Base-by-base conservation (phyloP, 108 stramenopile genomes). In the Epithemia pelagica region DNA sequence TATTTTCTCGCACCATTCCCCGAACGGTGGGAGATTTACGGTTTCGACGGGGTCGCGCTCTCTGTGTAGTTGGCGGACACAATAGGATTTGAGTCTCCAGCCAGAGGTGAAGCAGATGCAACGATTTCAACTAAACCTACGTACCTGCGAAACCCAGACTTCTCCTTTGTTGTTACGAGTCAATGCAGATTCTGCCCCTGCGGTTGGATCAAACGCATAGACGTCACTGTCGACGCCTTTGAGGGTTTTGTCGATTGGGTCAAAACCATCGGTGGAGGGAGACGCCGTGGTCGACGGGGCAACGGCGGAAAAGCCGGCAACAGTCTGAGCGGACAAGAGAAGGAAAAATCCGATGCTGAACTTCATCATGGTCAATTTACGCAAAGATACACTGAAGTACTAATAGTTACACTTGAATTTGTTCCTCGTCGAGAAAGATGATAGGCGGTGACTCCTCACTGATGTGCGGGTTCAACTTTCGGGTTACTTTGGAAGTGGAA, bases 1-100 rank as follows among this genome's bases (percentile, higher is more conserved):
- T 87, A 68, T 81, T 92, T 73, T 98, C 97, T n/a, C 95, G 82
- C 10, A 98, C 95, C 95, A 98, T 96, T 55, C 79, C 76, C 23
- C 97, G 91, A 52, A 98, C 73, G 30, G 91, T 86, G 22, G 93
- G 74, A 53, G 80, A 92, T 85, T 98, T 98, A 8, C 96, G 87
- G 82, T 97, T 98, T 30, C 97, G 91, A 63, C 97, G 89, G 53
- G 97, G 96, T 8, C 96, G 89, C 26, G 85, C 80, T 65, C 91
- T 69, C 81, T 90, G 54, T 15, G n/a, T 1, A 54, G 28, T 19
- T n/a, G 5, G 24, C 3, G 30, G 2, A 27, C 22, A 58, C 5
- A 27, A n/a, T 7, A 7, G 56, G 56, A 15, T 18, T 2, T n/a
- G n/a, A n/a, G n/a, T n/a, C 19, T 27, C n/a, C 29, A 23, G 56